These are phyloP conservation scores for Microdochium bolleyi DNA, from an alignment of 2,329 filamentous ascomycete genomes.

Conservation along the genomic window DNA sequence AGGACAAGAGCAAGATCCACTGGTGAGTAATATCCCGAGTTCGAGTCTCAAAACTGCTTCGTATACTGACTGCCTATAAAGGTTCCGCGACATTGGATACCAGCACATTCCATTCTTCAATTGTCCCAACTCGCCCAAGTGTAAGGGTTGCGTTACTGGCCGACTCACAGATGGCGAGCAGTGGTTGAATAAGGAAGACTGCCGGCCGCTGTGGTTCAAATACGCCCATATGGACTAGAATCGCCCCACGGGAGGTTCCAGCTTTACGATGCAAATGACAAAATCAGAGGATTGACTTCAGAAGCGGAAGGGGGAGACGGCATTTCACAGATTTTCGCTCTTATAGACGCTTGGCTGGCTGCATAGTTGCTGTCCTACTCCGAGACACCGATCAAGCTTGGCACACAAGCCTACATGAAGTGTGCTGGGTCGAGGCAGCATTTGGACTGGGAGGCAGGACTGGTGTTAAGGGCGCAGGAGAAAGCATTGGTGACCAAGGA, in stretches of 20 bases:
- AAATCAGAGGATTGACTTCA: not conserved
- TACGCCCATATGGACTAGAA: constrained; percentile 71
- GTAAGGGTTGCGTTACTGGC: constrained; percentile 77
- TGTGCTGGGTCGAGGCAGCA: not conserved
- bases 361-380: not conserved
- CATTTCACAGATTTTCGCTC: not conserved
- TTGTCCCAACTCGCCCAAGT: constrained; percentile 94
- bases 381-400: not conserved
- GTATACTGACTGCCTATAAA: constrained; percentile 27
- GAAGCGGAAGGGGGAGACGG: not conserved
- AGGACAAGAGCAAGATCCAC: constrained; percentile 83
- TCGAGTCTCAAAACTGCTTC: not conserved
- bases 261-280: not conserved
- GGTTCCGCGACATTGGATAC: constrained; percentile 99
- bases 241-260: not conserved
- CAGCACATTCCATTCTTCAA: constrained; percentile 99
- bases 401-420: not conserved
- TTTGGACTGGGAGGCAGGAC: not conserved
- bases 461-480: too few relatives aligned
- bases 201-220: constrained; percentile 95
- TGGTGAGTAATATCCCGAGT: constrained; percentile 55
- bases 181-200: constrained; percentile 85
- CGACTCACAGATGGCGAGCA: constrained; percentile 82
- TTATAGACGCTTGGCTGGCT: not conserved
- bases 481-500: too few relatives aligned